A percentile compares a stretch with the other conserved stretches of the same genome.
Evolutionary conservation across 768 basidiomycete species (phyloP).

Genomic region (Amanita rubescens): DNA sequence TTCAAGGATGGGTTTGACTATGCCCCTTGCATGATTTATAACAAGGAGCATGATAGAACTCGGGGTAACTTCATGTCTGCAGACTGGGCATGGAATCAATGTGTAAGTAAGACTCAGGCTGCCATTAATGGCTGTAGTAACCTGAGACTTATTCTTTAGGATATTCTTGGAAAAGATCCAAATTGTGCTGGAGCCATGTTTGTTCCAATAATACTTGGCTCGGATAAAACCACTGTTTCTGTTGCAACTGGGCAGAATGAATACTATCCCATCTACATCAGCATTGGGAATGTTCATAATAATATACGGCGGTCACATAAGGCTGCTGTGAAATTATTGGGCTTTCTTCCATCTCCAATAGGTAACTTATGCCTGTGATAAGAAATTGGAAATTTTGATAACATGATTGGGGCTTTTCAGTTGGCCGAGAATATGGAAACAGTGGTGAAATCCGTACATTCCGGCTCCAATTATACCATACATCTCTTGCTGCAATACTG

Average conservation of each 20-base stretch:
- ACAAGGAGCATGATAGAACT: slow-evolving; percentile 24
- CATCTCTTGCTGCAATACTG: too few species aligned
- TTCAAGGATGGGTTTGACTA: slow-evolving; percentile 15
- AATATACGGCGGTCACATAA: too few species aligned
- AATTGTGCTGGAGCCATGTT: slow-evolving; percentile 21
- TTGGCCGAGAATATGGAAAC: too few species aligned
- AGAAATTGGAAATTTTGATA: too few species aligned
- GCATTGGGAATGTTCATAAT: too few species aligned
- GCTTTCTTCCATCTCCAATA: too few species aligned
- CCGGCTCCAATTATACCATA: too few species aligned
- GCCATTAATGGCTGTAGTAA: too few species aligned
- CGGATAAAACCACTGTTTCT: slow-evolving; percentile 31
- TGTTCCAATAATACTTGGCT: slow-evolving; percentile 27
- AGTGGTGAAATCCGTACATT: too few species aligned
- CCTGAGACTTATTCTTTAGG: slow-evolving; percentile 3
- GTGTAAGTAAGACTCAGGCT: background rate
- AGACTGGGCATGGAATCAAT: slow-evolving; percentile 24
- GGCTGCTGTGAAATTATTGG: too few species aligned
- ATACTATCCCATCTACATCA: slow-evolving; percentile 20
- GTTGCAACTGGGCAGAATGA: slow-evolving; percentile 29
- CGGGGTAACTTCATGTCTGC: slow-evolving; percentile 33
- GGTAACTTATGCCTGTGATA: background rate
- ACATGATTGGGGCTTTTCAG: too few species aligned
- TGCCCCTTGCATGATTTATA: slow-evolving; percentile 24
- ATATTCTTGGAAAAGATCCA: slow-evolving; percentile 17